phyloP scores from a whole-genome alignment of 192 early-diverging fungal species.

The Backusella psychrophila region DNA sequence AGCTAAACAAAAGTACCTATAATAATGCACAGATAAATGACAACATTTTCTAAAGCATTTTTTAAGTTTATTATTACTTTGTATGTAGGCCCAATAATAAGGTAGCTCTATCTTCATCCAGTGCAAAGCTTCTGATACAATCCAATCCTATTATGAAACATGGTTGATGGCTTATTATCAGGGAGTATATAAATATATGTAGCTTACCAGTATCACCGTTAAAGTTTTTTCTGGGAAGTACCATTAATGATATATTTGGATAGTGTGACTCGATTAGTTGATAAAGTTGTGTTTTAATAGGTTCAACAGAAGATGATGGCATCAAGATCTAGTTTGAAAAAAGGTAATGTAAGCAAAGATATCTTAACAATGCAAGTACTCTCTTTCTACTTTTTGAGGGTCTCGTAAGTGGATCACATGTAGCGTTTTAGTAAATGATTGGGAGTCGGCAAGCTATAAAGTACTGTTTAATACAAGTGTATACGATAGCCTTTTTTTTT shows the following conservation, averaged over 20 bases:
- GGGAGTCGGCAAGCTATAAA: slow-evolving; percentile 18
- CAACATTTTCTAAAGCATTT: not conserved
- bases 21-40: not conserved
- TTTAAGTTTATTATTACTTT: not conserved
- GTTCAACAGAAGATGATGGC: slow-evolving; percentile 42
- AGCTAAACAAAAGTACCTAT: slow-evolving; percentile 55
- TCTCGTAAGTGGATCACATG: slow-evolving; percentile 57
- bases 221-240: slow-evolving; percentile 57
- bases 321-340: not conserved
- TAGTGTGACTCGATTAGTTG: slow-evolving; percentile 43
- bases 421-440: slow-evolving; percentile 58
- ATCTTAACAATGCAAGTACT: not conserved
- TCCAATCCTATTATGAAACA: not conserved
- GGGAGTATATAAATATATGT: not conserved
- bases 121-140: not conserved
- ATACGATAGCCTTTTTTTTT: not conserved
- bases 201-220: slow-evolving; percentile 44
- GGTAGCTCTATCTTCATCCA: slow-evolving; percentile 10
- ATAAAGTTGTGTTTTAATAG: slow-evolving; percentile 51
- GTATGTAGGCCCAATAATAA: not conserved
- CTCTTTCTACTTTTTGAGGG: slow-evolving; percentile 42
- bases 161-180: not conserved
- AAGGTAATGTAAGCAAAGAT: not conserved
- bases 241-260: slow-evolving; percentile 41
- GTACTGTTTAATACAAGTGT: not conserved